phyloP scores from a whole-genome alignment of 495 filamentous ascomycete genomes.

The Podospora bellae-mahoneyi region DNA sequence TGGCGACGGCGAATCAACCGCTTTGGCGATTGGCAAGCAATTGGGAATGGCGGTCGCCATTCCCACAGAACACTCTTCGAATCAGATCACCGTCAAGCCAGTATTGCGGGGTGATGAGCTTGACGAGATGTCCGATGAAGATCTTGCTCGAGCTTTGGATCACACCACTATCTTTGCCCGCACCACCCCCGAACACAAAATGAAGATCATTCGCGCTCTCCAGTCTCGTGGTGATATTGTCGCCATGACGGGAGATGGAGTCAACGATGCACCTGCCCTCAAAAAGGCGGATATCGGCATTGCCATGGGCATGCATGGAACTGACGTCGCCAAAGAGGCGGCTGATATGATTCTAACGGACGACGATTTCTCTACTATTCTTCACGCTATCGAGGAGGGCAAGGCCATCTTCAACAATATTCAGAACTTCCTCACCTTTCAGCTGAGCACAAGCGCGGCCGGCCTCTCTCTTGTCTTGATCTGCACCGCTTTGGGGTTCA shows the following conservation, averaged over 20 bases:
- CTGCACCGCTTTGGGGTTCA: slow-evolving; percentile 87
- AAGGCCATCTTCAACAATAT: slow-evolving; percentile 99
- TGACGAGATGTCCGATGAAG: slow-evolving; percentile 80
- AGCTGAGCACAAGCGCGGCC: slow-evolving; percentile 94
- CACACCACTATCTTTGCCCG: slow-evolving; percentile 92
- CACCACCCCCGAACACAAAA: slow-evolving; percentile 94
- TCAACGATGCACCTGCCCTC: slow-evolving; percentile 94
- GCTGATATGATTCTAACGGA: slow-evolving; percentile 99
- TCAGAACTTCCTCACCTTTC: slow-evolving; percentile 98
- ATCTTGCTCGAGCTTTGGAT: slow-evolving; percentile 76
- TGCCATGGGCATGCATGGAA: slow-evolving; percentile 91
- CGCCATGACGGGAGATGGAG: slow-evolving; percentile 97
- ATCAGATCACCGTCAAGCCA: slow-evolving; percentile 54
- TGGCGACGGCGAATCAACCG: slow-evolving; percentile 90
- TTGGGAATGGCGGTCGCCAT: slow-evolving; percentile 76
- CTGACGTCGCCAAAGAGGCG: slow-evolving; percentile 97
- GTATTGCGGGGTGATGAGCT: slow-evolving; percentile 88
- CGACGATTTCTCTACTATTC: slow-evolving; percentile 96
- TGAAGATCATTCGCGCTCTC: slow-evolving; percentile 91
- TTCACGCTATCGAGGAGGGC: slow-evolving; percentile 94
- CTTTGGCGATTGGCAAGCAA: slow-evolving; percentile 86
- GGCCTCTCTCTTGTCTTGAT: slow-evolving; percentile 86
- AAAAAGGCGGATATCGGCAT: slow-evolving; percentile 99
- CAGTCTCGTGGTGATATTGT: slow-evolving; percentile 94
- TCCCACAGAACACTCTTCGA: slow-evolving; percentile 42